These are phyloP conservation scores for Babjeviella inositovora DNA, from an alignment of 805 yeast genomes.

Conservation along the genomic window DNA sequence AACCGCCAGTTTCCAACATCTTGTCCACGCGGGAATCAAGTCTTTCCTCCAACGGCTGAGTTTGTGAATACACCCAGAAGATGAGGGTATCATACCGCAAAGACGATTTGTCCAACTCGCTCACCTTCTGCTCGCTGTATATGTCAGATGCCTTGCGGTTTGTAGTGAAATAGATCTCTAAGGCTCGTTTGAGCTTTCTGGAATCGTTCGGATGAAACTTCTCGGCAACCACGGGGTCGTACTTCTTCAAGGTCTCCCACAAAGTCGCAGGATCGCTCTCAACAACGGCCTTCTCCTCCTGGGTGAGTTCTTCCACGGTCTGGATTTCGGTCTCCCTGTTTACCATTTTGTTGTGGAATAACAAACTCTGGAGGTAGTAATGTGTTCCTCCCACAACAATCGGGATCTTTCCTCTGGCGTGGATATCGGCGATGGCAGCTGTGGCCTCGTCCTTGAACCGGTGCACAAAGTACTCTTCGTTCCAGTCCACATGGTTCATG, in stretches of 20 bases:
- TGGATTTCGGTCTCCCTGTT: slow-evolving; percentile 3
- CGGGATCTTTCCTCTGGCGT: slow-evolving; percentile 56
- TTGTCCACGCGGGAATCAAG: slow-evolving; percentile 70
- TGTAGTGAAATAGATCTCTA: slow-evolving; percentile 62
- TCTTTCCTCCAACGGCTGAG: slow-evolving; percentile 36
- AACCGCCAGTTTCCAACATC: slow-evolving; percentile 62
- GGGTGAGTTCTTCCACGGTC: slow-evolving; percentile 15
- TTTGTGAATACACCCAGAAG: slow-evolving; percentile 72
- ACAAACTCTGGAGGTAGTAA: slow-evolving; percentile 68
- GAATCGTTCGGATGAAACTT: slow-evolving; percentile 90
- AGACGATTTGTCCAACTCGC: slow-evolving; percentile 22
- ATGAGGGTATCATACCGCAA: slow-evolving; percentile 47
- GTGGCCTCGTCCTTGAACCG: slow-evolving; percentile 63
- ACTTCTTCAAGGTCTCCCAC: slow-evolving; percentile 24
- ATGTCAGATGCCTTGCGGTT: slow-evolving; percentile 56
- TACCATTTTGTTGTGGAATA: slow-evolving; percentile 57
- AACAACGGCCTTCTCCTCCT: slow-evolving; percentile 20
- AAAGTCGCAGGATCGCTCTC: slow-evolving; percentile 26
- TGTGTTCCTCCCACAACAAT: slow-evolving; percentile 94
- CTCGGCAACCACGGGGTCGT: slow-evolving; percentile 59
- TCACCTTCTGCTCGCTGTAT: slow-evolving; percentile 41
- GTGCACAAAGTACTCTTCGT: slow-evolving; percentile 68
- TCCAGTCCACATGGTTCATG: slow-evolving; percentile 72
- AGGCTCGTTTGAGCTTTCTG: slow-evolving; percentile 61
- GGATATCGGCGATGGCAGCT: slow-evolving; percentile 45